phyloP scores from a whole-genome alignment of 306 rosid genomes.

The Quercus alba region DNA sequence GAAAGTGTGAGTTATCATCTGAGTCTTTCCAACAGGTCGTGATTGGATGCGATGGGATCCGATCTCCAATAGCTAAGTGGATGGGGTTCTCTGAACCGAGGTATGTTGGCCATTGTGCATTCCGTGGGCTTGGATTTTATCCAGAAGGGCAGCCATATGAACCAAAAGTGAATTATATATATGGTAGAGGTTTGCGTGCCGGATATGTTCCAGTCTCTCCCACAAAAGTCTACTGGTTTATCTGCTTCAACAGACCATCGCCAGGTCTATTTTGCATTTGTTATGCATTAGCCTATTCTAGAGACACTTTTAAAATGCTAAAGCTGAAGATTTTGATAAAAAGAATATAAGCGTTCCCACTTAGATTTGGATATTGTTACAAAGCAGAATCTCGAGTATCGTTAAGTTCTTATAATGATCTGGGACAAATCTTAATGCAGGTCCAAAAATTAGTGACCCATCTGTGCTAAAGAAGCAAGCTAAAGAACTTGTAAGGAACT shows the following conservation, averaged over 20 bases:
- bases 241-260: slow-evolving; percentile 74
- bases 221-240: slow-evolving; percentile 87
- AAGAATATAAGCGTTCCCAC: background rate
- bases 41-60: slow-evolving; percentile 83
- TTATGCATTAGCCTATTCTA: background rate
- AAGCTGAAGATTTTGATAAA: background rate
- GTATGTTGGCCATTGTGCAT: slow-evolving; percentile 69
- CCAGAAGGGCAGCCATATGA: slow-evolving; percentile 63
- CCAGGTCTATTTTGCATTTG: slow-evolving; percentile 49
- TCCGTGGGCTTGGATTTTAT: slow-evolving; percentile 72
- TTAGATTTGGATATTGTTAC: background rate
- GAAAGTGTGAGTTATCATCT: background rate
- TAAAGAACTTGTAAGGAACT: slow-evolving; percentile 49
- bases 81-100: slow-evolving; percentile 78
- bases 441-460: slow-evolving; percentile 59
- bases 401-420: background rate
- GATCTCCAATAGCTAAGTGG: slow-evolving; percentile 84
- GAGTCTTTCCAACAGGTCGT: slow-evolving; percentile 49
- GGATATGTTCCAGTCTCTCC: slow-evolving; percentile 84
- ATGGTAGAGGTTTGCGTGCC: slow-evolving; percentile 80
- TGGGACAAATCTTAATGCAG: slow-evolving; percentile 30
- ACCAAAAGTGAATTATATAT: slow-evolving; percentile 61
- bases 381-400: background rate
- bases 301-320: background rate
- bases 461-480: slow-evolving; percentile 59